Evolutionary conservation across 176 grass and related monocot species (phyloP), one percentile per base, ranked within the genome.

Genomic region (Leersia perrieri): DNA sequence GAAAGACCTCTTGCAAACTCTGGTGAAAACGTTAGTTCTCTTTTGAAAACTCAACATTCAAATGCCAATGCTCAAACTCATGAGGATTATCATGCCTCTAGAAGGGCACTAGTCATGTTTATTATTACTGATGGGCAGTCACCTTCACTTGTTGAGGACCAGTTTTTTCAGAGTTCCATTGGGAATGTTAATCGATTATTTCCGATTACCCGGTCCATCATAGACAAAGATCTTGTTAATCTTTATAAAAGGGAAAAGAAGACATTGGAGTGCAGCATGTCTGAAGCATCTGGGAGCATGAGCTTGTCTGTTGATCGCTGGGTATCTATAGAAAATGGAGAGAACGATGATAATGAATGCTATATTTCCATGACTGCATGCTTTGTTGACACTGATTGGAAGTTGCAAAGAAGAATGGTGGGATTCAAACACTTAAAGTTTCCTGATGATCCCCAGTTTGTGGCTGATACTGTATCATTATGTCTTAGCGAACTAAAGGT

Each of bases 311-410:
- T 71, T 85, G 38, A 85, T 33, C 16, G 61, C 22, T 78, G 53
- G 74, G 63, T 33, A 38, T 68, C 20, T 70, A 70, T 78, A 49
- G 64, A 76, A 38, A 69, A 34, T 33, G 11, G 63, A 58, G 20
- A 6, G 12, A 11, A 71, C 28, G 62, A 71, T 6, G 63, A 25
- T 18, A 47, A 84, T 47, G 82, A 70, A 70, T 36, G 44, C 29
- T 85, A 71, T 61, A 33, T 85, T 28, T 77, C 65, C 60, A 42
- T 85, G 1, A 33, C 53, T 4, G 64, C 82, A 29, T 78, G 53
- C 53, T 77, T 85, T 85, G 74, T 85, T 77, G 66, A 85, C 71
- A 14, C 38, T 62, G 55, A 78, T 72, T 78, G 65, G 51, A 70
- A 77, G 28, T 22, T 84, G 29, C 65, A 77, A 38, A 84, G 73